phyloP scores from a whole-genome alignment of 768 basidiomycete genomes.

The Chalciporus pseudorubinellus region DNA sequence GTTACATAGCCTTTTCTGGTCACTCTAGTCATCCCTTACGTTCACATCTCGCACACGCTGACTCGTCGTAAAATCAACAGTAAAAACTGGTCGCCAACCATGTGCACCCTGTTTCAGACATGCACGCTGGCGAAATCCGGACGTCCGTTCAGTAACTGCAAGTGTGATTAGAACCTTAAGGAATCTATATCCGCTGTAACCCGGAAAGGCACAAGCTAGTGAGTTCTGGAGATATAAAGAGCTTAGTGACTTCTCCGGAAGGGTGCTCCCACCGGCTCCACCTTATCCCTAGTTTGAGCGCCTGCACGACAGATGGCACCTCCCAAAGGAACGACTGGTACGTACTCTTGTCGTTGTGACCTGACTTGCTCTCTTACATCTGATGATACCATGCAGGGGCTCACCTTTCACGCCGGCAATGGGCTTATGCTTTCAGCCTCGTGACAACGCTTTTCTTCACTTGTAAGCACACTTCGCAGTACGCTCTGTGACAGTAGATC shows the following conservation, averaged over 20 bases:
- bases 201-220: slow-evolving; percentile 1
- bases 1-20: no score
- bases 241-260: neutral
- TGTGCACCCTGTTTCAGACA: neutral
- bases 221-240: slow-evolving; percentile 12
- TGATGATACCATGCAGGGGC: slow-evolving; percentile 21
- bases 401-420: slow-evolving; percentile 44
- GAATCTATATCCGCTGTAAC: slow-evolving; percentile 4
- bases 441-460: slow-evolving; percentile 78
- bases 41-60: neutral
- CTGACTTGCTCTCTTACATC: neutral
- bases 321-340: slow-evolving; percentile 43
- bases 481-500: neutral
- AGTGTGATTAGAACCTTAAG: neutral
- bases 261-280: slow-evolving; percentile 3
- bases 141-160: neutral
- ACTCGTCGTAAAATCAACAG: no score
- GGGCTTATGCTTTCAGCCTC: slow-evolving; percentile 60
- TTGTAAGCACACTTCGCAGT: slow-evolving; percentile 38
- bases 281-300: neutral
- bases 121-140: neutral
- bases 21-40: no score
- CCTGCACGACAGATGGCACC: slow-evolving; percentile 32
- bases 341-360: slow-evolving; percentile 2
- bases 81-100: neutral